Conservation (phyloP, 441 rosid genomes). For the Francoa sonchifolia region DNA sequence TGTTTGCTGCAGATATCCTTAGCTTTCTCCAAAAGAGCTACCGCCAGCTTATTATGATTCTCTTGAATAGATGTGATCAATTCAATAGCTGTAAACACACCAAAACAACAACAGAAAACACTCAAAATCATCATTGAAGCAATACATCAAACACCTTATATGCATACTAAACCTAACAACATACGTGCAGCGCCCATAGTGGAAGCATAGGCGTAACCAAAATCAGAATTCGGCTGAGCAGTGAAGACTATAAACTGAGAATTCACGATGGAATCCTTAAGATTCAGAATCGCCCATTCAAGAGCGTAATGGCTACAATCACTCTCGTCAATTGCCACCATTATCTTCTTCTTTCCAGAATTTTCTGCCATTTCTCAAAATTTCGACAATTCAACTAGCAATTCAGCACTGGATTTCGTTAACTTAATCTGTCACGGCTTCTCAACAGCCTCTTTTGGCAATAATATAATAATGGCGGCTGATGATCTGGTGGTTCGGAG, state of each 20-base stretch:
- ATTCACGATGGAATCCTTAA: conserved; percentile 25
- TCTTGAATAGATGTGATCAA: conserved; percentile 35
- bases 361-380: conserved; percentile 11
- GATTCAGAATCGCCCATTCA: conserved; percentile 34
- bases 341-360: conserved; percentile 39
- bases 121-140: neutral
- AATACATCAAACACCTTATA: neutral
- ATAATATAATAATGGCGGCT: too few species aligned
- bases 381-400: too few species aligned
- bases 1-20: conserved; percentile 34
- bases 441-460: too few species aligned
- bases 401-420: too few species aligned
- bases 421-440: too few species aligned
- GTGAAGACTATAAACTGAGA: conserved; percentile 43
- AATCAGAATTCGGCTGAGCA: conserved; percentile 27
- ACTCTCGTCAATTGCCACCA: conserved; percentile 63
- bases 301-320: conserved; percentile 52
- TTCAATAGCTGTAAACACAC: conserved; percentile 34
- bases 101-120: neutral
- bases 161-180: conserved; percentile 8
- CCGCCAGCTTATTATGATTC: conserved; percentile 31
- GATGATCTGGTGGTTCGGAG: too few species aligned
- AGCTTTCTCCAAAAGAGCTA: conserved; percentile 34
- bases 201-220: conserved; percentile 32
- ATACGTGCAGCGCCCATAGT: conserved; percentile 41